A percentile compares a stretch with the other conserved stretches of the same genome.
These are phyloP conservation scores for Kwoniella shivajii DNA, from an alignment of 1,284 basidiomycete species.

Conservation along the genomic window DNA sequence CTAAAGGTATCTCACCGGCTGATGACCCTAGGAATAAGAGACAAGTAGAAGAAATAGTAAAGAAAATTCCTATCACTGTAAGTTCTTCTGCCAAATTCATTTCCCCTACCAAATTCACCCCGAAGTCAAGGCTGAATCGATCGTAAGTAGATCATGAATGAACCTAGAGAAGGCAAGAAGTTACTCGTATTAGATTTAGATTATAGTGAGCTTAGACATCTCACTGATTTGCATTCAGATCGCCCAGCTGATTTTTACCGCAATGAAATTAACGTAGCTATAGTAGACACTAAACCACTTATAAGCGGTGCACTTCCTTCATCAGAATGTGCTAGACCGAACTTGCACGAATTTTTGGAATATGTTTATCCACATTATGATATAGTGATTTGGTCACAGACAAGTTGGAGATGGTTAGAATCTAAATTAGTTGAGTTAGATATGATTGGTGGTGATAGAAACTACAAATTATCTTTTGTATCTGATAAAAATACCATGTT, in stretches of 20 bases:
- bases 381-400: slow-evolving; percentile 78
- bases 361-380: slow-evolving; percentile 76
- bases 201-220: slow-evolving; percentile 63
- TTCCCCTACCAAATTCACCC: not conserved
- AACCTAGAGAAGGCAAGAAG: slow-evolving; percentile 72
- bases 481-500: slow-evolving; percentile 88
- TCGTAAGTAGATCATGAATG: slow-evolving; percentile 65
- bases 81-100: slow-evolving; percentile 1
- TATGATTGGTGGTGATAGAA: slow-evolving; percentile 70
- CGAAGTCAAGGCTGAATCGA: not conserved
- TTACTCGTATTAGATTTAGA: slow-evolving; percentile 85
- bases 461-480: slow-evolving; percentile 67
- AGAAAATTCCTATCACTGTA: slow-evolving; percentile 61
- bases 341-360: slow-evolving; percentile 76
- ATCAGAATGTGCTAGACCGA: slow-evolving; percentile 75
- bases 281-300: slow-evolving; percentile 78
- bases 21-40: slow-evolving; percentile 75
- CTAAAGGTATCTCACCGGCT: slow-evolving; percentile 63
- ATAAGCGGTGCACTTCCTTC: slow-evolving; percentile 75
- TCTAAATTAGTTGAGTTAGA: slow-evolving; percentile 84
- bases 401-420: slow-evolving; percentile 89
- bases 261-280: slow-evolving; percentile 58
- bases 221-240: not conserved
- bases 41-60: slow-evolving; percentile 71
- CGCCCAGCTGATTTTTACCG: slow-evolving; percentile 7